Evolutionary conservation across 106 monocot genomes (phyloP).

Genomic region (Triglochin maritima): DNA sequence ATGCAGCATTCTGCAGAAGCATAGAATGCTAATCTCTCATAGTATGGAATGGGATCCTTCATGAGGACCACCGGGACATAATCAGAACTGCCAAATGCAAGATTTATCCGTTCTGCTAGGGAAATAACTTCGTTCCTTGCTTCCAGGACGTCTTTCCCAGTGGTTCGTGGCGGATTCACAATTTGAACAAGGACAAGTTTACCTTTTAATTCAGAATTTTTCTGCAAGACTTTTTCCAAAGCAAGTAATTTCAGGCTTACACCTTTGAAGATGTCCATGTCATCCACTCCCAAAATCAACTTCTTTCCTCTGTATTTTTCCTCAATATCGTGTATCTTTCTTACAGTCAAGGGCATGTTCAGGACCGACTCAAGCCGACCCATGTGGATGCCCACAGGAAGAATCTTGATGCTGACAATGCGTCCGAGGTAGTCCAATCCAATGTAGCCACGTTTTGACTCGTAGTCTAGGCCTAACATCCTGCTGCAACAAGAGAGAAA

Average conservation of each 20-base stretch:
- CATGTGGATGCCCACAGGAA: slow-evolving; percentile 77
- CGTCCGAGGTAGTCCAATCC: slow-evolving; percentile 58
- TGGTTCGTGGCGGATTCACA: slow-evolving; percentile 55
- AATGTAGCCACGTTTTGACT: slow-evolving; percentile 50
- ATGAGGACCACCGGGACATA: slow-evolving; percentile 15
- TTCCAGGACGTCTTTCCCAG: slow-evolving; percentile 35
- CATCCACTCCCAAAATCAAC: slow-evolving; percentile 67
- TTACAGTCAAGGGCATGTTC: slow-evolving; percentile 26
- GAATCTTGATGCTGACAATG: slow-evolving; percentile 61
- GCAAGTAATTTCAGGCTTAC: slow-evolving; percentile 69
- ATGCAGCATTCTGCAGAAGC: too few relatives aligned
- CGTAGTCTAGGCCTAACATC: slow-evolving; percentile 42
- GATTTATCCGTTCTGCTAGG: slow-evolving; percentile 52
- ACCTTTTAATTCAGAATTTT: slow-evolving; percentile 55
- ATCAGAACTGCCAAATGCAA: slow-evolving; percentile 22
- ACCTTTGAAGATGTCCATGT: slow-evolving; percentile 91
- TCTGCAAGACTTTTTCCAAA: slow-evolving; percentile 45
- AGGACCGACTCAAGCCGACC: slow-evolving; percentile 42
- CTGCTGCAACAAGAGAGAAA: slow-evolving; percentile 50
- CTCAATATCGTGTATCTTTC: slow-evolving; percentile 30
- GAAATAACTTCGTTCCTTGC: slow-evolving; percentile 42
- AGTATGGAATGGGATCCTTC: not conserved
- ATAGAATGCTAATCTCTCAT: too few relatives aligned
- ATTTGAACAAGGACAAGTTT: slow-evolving; percentile 64
- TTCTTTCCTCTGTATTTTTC: slow-evolving; percentile 40